Evolutionary conservation across 441 rosid genomes (phyloP), one percentile per base, ranked within the genome.

Genomic region (Jatropha multifida): DNA sequence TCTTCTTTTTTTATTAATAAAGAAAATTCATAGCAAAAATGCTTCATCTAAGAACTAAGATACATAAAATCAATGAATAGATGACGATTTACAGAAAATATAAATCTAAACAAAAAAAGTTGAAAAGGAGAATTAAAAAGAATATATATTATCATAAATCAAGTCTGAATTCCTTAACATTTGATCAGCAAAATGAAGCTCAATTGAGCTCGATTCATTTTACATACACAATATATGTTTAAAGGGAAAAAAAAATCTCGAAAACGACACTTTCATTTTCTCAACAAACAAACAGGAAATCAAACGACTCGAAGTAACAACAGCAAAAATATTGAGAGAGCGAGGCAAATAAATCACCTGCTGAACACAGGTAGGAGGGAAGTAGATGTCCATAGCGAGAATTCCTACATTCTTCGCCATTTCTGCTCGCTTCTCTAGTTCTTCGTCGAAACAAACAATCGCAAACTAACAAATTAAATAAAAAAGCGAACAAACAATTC

Each of bases 401-500:
- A 94, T 88, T 75, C 98, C 99, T 62, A 94, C 99, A 86, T 91
- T 92, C 92, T 89, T 94, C 46, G 94, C 91, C 99, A 96, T 95
- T 82, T 27, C n/a, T n/a, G 6, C 52, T 49, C 3, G 68, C 56
- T 42, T 46, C 44, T 52, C 32, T 37, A 17, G 56, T 26, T 56
- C 51, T 56, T 18, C 0, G 0, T 59, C 26, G 40, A 13, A 65
- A 54, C 49, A 58, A 51, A 5, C 2, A 42, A 40, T 48, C 52
- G 13, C 18, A 48, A 60, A 32, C 17, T 7, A 12, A 55, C 54
- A 7, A 62, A 62, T 14, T 49, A 72, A 61, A 60, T 37, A 32
- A 3, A 49, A 72, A 66, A 44, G 32, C n/a, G n/a, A 15, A 52
- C 18, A 52, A 66, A 66, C 18, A 44, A 13, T 44, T 61, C 23